Evolutionary conservation across 2,329 filamentous ascomycete species (phyloP).

Genomic region (Aspergillus clavatus): DNA sequence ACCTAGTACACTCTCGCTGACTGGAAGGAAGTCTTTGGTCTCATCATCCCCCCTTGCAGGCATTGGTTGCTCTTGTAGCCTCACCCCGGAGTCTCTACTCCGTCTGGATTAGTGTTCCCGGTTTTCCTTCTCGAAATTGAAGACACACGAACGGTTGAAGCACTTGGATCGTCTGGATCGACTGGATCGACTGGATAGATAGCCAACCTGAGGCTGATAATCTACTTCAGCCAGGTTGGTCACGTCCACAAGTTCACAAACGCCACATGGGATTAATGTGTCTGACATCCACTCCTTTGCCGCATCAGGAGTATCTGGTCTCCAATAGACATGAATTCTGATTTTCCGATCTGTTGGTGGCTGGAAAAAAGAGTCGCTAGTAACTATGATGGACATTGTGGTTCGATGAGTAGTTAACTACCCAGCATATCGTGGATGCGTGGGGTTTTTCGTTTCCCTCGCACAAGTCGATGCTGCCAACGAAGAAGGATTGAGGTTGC

Average conservation of each 20-base stretch:
- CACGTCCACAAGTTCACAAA: not conserved
- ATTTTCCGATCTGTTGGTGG: not conserved
- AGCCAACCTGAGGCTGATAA: not conserved
- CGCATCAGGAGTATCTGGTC: not conserved
- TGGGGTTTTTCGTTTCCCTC: not conserved
- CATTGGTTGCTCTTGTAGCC: not conserved
- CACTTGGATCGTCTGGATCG: no score
- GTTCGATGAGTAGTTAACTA: no score
- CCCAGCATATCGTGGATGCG: not conserved
- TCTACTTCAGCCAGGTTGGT: not conserved
- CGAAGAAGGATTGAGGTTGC: not conserved
- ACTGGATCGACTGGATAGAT: not conserved
- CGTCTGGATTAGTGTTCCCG: no score
- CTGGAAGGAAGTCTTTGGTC: not conserved
- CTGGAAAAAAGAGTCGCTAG: not conserved
- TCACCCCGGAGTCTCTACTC: no score
- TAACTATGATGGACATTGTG: not conserved
- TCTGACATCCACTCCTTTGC: not conserved
- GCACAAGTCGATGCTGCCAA: not conserved
- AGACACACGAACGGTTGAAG: no score
- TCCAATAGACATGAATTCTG: not conserved
- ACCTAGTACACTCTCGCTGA: not conserved
- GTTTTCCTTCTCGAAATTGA: no score
- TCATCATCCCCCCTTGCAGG: constrained; percentile 3
- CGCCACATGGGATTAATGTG: not conserved